phyloP scores from a whole-genome alignment of 2,329 filamentous ascomycete species.

The Endothia cerciana region DNA sequence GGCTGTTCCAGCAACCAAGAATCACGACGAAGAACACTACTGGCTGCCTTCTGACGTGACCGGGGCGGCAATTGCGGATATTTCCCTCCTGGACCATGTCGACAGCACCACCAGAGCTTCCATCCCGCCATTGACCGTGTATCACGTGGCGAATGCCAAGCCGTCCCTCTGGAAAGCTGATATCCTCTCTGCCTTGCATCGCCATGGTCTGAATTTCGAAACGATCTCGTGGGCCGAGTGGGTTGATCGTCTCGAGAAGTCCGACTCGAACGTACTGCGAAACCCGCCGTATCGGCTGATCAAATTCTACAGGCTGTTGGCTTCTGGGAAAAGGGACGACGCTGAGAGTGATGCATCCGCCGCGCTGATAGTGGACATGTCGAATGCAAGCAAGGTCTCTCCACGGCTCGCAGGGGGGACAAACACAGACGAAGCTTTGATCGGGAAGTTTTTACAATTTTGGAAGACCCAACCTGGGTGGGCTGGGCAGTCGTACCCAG shows the following conservation, averaged over 20 bases:
- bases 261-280: constrained; percentile 4
- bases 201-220: neutral
- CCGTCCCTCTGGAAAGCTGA: neutral
- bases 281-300: constrained; percentile 8
- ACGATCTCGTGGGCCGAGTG: neutral
- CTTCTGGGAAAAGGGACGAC: neutral
- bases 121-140: neutral
- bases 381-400: neutral
- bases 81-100: constrained; percentile 4
- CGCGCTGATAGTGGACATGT: neutral
- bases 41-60: constrained; percentile 21
- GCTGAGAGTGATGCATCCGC: neutral
- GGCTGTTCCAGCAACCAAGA: neutral
- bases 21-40: neutral
- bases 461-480: constrained; percentile 2
- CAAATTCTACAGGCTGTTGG: neutral
- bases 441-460: constrained; percentile 1
- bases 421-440: neutral
- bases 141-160: neutral
- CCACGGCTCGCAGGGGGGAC: neutral
- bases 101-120: neutral
- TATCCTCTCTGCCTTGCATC: neutral
- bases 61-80: constrained; percentile 9
- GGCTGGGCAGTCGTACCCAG: constrained; percentile 2
- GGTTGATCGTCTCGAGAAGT: neutral